Percentiles rank a stretch among this genome's conserved stretches.
Conservation (phyloP, 768 basidiomycete genomes). For the Leucosporidium creatinivorum region DNA sequence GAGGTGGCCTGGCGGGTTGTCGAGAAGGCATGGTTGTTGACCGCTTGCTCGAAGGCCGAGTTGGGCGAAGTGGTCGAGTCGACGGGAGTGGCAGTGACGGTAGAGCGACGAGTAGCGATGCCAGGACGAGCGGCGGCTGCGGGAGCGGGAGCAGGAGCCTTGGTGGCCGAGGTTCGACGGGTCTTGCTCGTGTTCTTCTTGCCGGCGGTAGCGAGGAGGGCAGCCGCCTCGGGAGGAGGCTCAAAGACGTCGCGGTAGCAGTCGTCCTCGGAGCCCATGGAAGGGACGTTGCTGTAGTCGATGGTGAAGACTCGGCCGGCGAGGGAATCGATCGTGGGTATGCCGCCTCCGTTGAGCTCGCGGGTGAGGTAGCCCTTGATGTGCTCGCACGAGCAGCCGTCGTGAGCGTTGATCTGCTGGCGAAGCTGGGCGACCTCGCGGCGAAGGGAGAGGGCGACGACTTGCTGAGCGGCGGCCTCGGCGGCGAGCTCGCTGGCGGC, state of each 20-base stretch:
- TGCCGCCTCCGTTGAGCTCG: conserved; percentile 23
- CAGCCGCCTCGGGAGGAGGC: no score
- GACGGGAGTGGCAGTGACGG: no score
- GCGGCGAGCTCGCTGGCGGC: conserved; percentile 20
- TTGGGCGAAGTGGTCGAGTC: no score
- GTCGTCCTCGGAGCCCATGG: conserved; percentile 28
- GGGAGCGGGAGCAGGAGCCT: no score
- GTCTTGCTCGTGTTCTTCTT: no score
- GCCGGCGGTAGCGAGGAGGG: no score
- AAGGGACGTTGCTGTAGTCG: conserved; percentile 23
- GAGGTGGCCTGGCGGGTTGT: no score
- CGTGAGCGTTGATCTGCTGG: conserved; percentile 15
- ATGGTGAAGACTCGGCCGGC: conserved; percentile 25
- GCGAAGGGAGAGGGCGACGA: conserved; percentile 16
- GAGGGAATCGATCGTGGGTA: conserved; percentile 26
- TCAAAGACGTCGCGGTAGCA: conserved; percentile 7
- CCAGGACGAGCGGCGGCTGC: no score
- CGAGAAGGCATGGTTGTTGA: no score
- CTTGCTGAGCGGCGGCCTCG: conserved; percentile 27
- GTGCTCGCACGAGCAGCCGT: conserved; percentile 28
- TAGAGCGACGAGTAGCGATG: no score
- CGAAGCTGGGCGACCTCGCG: conserved; percentile 27
- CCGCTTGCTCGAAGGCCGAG: no score
- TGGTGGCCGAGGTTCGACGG: no score
- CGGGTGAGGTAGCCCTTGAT: conserved; percentile 26